These are phyloP conservation scores for Alisma plantagoaquatica DNA, from an alignment of 106 monocot genomes.

Conservation along the genomic window DNA sequence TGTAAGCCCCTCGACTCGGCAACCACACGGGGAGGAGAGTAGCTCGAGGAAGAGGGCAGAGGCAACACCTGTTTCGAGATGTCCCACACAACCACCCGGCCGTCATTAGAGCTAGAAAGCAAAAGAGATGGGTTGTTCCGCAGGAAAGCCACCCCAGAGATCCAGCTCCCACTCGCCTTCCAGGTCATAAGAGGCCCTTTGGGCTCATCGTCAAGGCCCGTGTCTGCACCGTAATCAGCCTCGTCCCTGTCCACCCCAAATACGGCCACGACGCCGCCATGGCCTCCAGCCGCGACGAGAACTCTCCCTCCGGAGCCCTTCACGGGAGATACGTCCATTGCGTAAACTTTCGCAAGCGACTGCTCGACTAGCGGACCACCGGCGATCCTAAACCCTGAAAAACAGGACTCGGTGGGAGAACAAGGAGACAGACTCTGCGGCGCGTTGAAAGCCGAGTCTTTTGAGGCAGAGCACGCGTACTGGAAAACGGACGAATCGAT, in stretches of 20 bases:
- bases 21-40: conserved; percentile 10
- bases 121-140: conserved; percentile 17
- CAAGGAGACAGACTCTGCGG: too few species aligned
- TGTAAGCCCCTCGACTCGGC: conserved; percentile 17
- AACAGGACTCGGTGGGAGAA: too few species aligned
- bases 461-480: conserved; percentile 15
- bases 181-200: conserved; percentile 16
- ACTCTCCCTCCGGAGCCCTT: background rate
- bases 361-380: conserved; percentile 20
- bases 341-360: conserved; percentile 24
- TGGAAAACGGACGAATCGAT: conserved; percentile 15
- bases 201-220: conserved; percentile 1
- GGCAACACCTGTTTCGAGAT: background rate
- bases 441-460: background rate
- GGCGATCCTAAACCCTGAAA: conserved; percentile 13
- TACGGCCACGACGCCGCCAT: conserved; percentile 22
- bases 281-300: conserved; percentile 27
- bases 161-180: conserved; percentile 26
- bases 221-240: background rate
- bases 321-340: conserved; percentile 13
- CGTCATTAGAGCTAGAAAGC: conserved; percentile 32
- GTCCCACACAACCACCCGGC: background rate
- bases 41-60: background rate
- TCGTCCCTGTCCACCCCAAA: conserved; percentile 13
- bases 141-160: conserved; percentile 23